phyloP scores from a whole-genome alignment of 2,329 filamentous ascomycete species.

The Claviceps maximensis region DNA sequence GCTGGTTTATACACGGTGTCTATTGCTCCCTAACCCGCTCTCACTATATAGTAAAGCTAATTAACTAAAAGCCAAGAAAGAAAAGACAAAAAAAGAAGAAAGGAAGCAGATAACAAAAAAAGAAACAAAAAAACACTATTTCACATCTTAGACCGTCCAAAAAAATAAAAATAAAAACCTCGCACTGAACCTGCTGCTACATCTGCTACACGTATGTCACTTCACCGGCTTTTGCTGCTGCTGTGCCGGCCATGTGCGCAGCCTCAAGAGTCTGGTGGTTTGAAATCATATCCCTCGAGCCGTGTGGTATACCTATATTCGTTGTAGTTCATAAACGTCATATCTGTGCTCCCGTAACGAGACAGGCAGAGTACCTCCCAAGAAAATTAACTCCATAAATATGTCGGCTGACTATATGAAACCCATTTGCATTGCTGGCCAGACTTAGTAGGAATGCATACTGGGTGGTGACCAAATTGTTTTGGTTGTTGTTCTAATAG shows the following conservation, averaged over 20 bases:
- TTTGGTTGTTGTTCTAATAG: not conserved
- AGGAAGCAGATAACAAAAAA: not conserved
- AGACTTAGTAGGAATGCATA: too few relatives aligned
- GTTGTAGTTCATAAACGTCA: constrained; percentile 5
- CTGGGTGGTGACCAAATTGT: not conserved
- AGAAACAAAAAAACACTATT: not conserved
- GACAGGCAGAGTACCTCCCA: not conserved
- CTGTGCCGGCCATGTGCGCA: not conserved
- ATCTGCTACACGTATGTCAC: too few relatives aligned
- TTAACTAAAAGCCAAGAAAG: not conserved
- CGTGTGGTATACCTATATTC: constrained; percentile 8
- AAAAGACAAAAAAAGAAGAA: not conserved
- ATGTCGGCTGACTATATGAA: not conserved
- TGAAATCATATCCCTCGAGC: constrained; percentile 1
- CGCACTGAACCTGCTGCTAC: not conserved
- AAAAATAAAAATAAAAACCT: not conserved
- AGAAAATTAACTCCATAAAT: constrained; percentile 1
- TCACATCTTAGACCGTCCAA: not conserved
- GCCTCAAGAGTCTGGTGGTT: not conserved
- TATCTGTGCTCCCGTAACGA: not conserved
- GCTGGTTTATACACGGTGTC: not conserved
- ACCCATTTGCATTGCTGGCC: not conserved
- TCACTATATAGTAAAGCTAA: not conserved
- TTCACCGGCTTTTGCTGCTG: too few relatives aligned
- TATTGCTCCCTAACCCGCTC: not conserved